Evolutionary conservation across 2,329 filamentous ascomycete genomes (phyloP).

Genomic region (Cadophora sp.): DNA sequence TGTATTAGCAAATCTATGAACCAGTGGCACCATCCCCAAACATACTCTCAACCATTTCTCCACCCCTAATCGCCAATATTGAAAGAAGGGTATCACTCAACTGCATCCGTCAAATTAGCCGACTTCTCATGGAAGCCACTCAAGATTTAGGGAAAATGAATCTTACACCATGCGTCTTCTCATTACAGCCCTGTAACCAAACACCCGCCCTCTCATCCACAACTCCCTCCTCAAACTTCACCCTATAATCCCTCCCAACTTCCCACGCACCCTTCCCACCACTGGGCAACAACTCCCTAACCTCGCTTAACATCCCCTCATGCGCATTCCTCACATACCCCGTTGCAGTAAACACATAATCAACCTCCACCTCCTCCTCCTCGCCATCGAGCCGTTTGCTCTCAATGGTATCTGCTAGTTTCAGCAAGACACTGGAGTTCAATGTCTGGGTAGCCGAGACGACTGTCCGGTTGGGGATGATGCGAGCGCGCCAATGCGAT

Average conservation of each 20-base stretch:
- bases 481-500: slow-evolving; percentile 80
- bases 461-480: slow-evolving; percentile 73
- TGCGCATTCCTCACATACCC: slow-evolving; percentile 84
- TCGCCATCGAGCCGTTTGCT: slow-evolving; percentile 42
- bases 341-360: slow-evolving; percentile 85
- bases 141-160: slow-evolving; percentile 10
- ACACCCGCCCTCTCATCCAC: slow-evolving; percentile 77
- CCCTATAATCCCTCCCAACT: slow-evolving; percentile 79
- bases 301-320: slow-evolving; percentile 73
- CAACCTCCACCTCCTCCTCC: slow-evolving; percentile 62
- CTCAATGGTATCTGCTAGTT: slow-evolving; percentile 36
- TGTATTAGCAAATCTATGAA: background rate
- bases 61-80: slow-evolving; percentile 76
- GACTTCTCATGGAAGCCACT: no score
- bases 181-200: slow-evolving; percentile 94
- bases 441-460: slow-evolving; percentile 26
- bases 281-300: slow-evolving; percentile 70
- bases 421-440: slow-evolving; percentile 36
- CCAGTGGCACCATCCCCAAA: slow-evolving; percentile 54
- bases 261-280: slow-evolving; percentile 58
- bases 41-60: slow-evolving; percentile 78
- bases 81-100: slow-evolving; percentile 84
- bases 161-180: slow-evolving; percentile 87
- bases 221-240: slow-evolving; percentile 71
- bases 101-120: slow-evolving; percentile 47